Evolutionary conservation across 2,329 filamentous ascomycete species (phyloP).

Genomic region (Lithohypha guttulata): DNA sequence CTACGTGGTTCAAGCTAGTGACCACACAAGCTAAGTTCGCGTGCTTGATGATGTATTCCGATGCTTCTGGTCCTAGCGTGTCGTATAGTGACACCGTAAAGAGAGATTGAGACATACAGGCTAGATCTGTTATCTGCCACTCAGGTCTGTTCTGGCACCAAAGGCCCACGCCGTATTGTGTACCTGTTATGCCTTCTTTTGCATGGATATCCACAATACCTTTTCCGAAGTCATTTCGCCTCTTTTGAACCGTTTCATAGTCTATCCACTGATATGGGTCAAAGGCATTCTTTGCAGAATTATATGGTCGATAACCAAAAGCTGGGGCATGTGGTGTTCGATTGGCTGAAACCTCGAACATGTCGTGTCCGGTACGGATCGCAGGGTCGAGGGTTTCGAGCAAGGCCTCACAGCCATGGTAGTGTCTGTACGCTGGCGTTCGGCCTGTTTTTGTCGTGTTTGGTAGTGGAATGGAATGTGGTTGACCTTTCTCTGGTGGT

Average conservation of each 20-base stretch:
- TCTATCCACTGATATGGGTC: slow-evolving; percentile 73
- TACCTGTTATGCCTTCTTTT: slow-evolving; percentile 53
- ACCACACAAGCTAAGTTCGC: slow-evolving; percentile 64
- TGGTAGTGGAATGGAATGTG: slow-evolving; percentile 68
- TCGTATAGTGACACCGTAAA: slow-evolving; percentile 93
- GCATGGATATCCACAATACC: slow-evolving; percentile 76
- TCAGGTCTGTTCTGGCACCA: slow-evolving; percentile 84
- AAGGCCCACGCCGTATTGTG: slow-evolving; percentile 64
- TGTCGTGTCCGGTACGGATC: slow-evolving; percentile 62
- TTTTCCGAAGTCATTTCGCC: slow-evolving; percentile 73
- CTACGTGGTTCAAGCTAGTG: slow-evolving; percentile 69
- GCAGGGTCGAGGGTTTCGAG: slow-evolving; percentile 62
- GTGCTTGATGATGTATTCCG: slow-evolving; percentile 94
- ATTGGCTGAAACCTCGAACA: slow-evolving; percentile 55
- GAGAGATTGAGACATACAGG: slow-evolving; percentile 72
- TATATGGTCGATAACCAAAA: slow-evolving; percentile 71
- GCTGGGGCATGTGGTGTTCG: slow-evolving; percentile 42
- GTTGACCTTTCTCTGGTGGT: slow-evolving; percentile 60
- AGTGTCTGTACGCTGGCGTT: slow-evolving; percentile 71
- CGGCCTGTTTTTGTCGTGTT: slow-evolving; percentile 64
- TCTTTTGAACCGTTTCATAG: slow-evolving; percentile 66
- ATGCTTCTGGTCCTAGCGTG: slow-evolving; percentile 80
- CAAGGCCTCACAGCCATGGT: slow-evolving; percentile 61
- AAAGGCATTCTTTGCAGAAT: slow-evolving; percentile 61
- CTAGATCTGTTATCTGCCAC: slow-evolving; percentile 84